These are phyloP conservation scores for Arthrobotrys entomopaga DNA, from an alignment of 2,329 filamentous ascomycete species.

Conservation along the genomic window DNA sequence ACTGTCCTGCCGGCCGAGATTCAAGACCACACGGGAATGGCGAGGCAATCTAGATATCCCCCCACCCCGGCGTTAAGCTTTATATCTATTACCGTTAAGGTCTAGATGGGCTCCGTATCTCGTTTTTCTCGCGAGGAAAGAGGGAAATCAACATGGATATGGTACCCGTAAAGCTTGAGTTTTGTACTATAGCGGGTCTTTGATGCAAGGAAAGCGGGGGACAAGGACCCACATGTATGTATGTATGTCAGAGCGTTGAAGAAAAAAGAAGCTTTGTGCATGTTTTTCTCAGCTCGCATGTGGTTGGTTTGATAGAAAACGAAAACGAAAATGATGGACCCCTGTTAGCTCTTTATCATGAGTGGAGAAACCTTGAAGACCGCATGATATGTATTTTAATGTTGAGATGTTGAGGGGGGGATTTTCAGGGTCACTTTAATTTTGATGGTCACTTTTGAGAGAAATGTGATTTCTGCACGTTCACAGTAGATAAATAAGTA, in stretches of 20 bases:
- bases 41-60: too few relatives aligned
- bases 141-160: slow-evolving; percentile 6
- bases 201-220: slow-evolving; percentile 15
- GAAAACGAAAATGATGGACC: slow-evolving; percentile 25
- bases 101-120: background rate
- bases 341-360: slow-evolving; percentile 35
- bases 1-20: slow-evolving; percentile 1
- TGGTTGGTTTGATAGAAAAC: slow-evolving; percentile 20
- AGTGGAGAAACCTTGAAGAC: slow-evolving; percentile 23
- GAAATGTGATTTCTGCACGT: background rate
- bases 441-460: too few relatives aligned
- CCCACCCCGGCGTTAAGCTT: too few relatives aligned
- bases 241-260: slow-evolving; percentile 42
- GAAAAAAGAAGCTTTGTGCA: slow-evolving; percentile 9
- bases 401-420: background rate
- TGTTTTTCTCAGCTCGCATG: slow-evolving; percentile 27
- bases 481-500: too few relatives aligned
- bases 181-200: background rate
- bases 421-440: too few relatives aligned
- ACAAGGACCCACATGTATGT: slow-evolving; percentile 15
- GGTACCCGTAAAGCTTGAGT: background rate
- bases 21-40: background rate
- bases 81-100: too few relatives aligned
- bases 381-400: too few relatives aligned
- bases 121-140: background rate